Evolutionary conservation across 1,284 basidiomycete genomes (phyloP).

Genomic region (Leccinum colubrinum): DNA sequence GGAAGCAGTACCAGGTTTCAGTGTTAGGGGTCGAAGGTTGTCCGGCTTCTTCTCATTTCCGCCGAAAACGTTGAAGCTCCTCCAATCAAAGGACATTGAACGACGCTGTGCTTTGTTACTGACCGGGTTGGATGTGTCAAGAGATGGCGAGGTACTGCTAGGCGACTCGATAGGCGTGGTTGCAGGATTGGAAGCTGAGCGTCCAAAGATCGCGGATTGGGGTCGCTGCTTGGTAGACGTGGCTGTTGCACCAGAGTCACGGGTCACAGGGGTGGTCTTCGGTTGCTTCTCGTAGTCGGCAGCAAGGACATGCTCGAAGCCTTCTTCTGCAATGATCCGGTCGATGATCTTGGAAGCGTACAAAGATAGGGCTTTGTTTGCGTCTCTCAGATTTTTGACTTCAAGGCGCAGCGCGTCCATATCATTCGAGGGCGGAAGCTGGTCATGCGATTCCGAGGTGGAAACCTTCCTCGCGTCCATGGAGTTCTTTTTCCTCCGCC

Average conservation of each 20-base stretch:
- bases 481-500: slow-evolving; percentile 50
- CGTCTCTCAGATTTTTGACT: slow-evolving; percentile 89
- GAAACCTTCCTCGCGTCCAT: slow-evolving; percentile 40
- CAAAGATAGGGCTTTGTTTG: slow-evolving; percentile 90
- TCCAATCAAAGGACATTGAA: slow-evolving; percentile 82
- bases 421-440: slow-evolving; percentile 46
- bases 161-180: slow-evolving; percentile 35
- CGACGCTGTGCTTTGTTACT: slow-evolving; percentile 56
- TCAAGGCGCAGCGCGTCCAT: slow-evolving; percentile 73
- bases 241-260: slow-evolving; percentile 4
- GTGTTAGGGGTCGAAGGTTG: slow-evolving; percentile 64
- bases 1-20: slow-evolving; percentile 58
- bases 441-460: slow-evolving; percentile 43
- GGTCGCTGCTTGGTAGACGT: slow-evolving; percentile 48
- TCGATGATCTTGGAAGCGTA: slow-evolving; percentile 97
- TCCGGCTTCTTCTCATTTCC: slow-evolving; percentile 60
- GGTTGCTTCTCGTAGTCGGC: slow-evolving; percentile 76
- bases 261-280: slow-evolving; percentile 27
- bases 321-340: slow-evolving; percentile 90
- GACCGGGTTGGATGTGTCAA: slow-evolving; percentile 27
- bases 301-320: slow-evolving; percentile 91
- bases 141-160: slow-evolving; percentile 37
- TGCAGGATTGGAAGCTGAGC: slow-evolving; percentile 40
- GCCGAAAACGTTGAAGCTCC: slow-evolving; percentile 66
- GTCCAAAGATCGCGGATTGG: slow-evolving; percentile 56